Percentiles rank a stretch among this genome's conserved stretches.
Evolutionary conservation across 768 basidiomycete genomes (phyloP).

Genomic region (Russula compacta): DNA sequence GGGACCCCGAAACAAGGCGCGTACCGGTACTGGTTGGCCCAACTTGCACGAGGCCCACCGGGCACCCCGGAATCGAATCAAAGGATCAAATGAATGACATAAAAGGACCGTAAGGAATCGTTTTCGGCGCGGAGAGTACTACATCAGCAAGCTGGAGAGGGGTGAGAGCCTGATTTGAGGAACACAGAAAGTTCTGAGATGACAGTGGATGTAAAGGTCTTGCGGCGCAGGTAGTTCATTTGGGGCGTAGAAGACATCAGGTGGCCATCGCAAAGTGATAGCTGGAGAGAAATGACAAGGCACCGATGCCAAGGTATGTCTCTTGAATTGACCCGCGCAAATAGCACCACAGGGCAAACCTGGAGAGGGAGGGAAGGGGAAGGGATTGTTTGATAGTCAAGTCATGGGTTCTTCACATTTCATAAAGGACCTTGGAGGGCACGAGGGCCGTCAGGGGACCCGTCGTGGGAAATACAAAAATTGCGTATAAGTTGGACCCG

Average conservation of each 20-base stretch:
- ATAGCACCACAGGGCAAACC: too few relatives aligned
- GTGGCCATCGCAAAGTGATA: not conserved
- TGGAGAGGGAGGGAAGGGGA: too few relatives aligned
- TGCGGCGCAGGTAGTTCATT: not conserved
- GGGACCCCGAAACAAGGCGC: not conserved
- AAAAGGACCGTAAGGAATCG: too few relatives aligned
- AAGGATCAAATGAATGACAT: not conserved
- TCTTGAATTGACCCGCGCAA: not conserved
- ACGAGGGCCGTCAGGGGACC: not conserved
- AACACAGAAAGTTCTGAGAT: not conserved
- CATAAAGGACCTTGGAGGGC: too few relatives aligned
- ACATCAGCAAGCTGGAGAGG: not conserved
- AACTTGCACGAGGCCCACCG: not conserved
- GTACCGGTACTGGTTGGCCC: not conserved
- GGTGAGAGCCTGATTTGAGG: not conserved
- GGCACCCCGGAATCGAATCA: not conserved
- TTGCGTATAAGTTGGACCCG: not conserved
- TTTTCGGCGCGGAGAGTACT: not conserved
- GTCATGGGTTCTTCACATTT: not conserved
- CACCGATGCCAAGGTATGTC: not conserved
- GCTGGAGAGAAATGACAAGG: not conserved
- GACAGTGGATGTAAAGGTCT: not conserved
- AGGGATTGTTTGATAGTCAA: not conserved
- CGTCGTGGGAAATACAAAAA: conserved; percentile 3
- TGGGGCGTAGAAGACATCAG: not conserved